Evolutionary conservation across 345 rosid genomes (phyloP).

Genomic region (Noccaea bulbosa): DNA sequence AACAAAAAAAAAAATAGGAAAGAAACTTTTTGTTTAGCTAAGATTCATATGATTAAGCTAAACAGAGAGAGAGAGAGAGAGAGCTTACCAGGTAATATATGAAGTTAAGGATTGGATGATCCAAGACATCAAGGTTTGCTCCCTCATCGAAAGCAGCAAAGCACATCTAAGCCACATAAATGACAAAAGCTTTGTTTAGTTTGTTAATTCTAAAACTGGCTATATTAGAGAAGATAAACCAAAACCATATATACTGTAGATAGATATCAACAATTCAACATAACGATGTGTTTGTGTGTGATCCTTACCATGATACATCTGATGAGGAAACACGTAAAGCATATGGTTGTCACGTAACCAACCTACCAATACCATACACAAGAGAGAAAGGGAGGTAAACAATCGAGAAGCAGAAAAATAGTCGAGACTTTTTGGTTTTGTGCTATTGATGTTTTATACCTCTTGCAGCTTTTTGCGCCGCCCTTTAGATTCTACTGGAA

Average conservation of each 20-base stretch:
- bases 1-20: neutral
- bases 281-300: conserved; percentile 23
- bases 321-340: conserved; percentile 88
- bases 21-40: neutral
- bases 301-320: conserved; percentile 81
- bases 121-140: conserved; percentile 78
- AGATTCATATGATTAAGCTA: conserved; percentile 3
- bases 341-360: conserved; percentile 91
- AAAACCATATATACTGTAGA: conserved; percentile 9
- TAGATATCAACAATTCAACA: neutral
- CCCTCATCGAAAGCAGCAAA: conserved; percentile 80
- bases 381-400: conserved; percentile 8
- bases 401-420: neutral
- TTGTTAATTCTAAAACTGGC: conserved; percentile 1
- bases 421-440: neutral
- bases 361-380: conserved; percentile 63
- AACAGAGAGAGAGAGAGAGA: neutral
- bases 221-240: conserved; percentile 10
- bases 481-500: conserved; percentile 96
- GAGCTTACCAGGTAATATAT: conserved; percentile 77
- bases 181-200: conserved; percentile 18
- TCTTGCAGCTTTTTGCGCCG: conserved; percentile 91
- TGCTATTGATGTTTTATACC: conserved; percentile 47
- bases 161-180: conserved; percentile 59
- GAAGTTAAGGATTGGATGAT: conserved; percentile 85